Conservation (phyloP, 768 basidiomycete genomes). For the Amyloporia xantha region DNA sequence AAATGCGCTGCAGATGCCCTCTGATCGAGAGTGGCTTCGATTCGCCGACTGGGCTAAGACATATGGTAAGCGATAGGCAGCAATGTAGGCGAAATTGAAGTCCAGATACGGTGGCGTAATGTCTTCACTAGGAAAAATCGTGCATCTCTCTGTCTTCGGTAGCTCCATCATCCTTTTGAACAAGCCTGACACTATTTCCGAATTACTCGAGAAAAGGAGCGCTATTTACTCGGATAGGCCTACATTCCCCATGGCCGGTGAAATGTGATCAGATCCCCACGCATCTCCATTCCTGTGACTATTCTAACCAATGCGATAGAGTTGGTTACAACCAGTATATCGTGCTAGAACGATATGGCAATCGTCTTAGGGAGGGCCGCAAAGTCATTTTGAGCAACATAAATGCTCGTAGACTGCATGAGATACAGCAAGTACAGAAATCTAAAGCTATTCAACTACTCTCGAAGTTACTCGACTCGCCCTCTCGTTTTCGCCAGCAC, state of each 20-base stretch:
- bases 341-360: conserved; percentile 13
- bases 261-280: conserved; percentile 43
- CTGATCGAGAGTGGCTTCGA: not conserved
- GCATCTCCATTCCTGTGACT: not conserved
- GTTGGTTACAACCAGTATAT: conserved; percentile 9
- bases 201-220: conserved; percentile 18
- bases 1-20: conserved; percentile 11
- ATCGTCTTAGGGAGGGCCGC: conserved; percentile 13
- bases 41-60: not conserved
- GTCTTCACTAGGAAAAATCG: conserved; percentile 9
- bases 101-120: not conserved
- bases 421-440: not conserved
- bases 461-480: conserved; percentile 5
- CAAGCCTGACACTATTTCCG: conserved; percentile 5
- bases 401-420: not conserved
- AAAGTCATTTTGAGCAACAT: conserved; percentile 9
- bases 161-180: conserved; percentile 11
- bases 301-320: not conserved
- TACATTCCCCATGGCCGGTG: conserved; percentile 54
- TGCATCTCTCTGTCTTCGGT: conserved; percentile 14
- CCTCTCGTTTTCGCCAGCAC: conserved; percentile 8
- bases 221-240: conserved; percentile 18
- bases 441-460: not conserved
- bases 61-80: not conserved
- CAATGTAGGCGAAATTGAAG: not conserved